Evolutionary conservation across 169 alveolate species (phyloP).

Genomic region (Plasmodium ovale): DNA sequence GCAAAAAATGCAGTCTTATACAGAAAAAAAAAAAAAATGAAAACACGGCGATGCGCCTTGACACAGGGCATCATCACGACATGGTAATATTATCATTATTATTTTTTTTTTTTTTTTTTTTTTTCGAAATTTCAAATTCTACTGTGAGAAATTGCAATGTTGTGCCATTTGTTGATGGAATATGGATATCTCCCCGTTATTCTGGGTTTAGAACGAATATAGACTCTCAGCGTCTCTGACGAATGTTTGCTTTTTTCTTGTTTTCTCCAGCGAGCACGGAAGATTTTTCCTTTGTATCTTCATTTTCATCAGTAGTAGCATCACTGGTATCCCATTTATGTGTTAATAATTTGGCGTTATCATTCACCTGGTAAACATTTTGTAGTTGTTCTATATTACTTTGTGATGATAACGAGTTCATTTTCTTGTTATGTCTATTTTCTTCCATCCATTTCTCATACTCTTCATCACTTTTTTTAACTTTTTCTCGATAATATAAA

Average conservation of each 20-base stretch:
- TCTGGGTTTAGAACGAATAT: no score
- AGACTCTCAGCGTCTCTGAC: constrained; percentile 29
- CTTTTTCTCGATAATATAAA: constrained; percentile 46
- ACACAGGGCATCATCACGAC: no score
- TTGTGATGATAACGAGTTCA: background rate
- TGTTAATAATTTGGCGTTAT: background rate
- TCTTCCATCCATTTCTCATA: constrained; percentile 28
- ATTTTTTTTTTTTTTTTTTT: no score
- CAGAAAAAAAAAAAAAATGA: no score
- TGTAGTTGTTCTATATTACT: background rate
- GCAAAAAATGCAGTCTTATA: no score
- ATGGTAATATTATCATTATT: no score
- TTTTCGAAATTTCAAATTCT: no score
- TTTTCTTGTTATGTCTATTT: constrained; percentile 11
- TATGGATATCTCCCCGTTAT: no score
- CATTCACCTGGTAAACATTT: background rate
- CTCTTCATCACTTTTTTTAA: constrained; percentile 61
- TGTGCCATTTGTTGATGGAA: no score
- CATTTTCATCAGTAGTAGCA: constrained; percentile 24
- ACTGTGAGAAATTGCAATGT: no score
- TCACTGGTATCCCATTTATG: constrained; percentile 4
- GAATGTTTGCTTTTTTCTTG: background rate
- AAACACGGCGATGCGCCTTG: no score
- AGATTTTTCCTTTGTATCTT: background rate
- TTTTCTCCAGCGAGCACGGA: background rate